Base-by-base conservation (phyloP, 805 yeast species). In the Nakazawaea wyomingensis region DNA sequence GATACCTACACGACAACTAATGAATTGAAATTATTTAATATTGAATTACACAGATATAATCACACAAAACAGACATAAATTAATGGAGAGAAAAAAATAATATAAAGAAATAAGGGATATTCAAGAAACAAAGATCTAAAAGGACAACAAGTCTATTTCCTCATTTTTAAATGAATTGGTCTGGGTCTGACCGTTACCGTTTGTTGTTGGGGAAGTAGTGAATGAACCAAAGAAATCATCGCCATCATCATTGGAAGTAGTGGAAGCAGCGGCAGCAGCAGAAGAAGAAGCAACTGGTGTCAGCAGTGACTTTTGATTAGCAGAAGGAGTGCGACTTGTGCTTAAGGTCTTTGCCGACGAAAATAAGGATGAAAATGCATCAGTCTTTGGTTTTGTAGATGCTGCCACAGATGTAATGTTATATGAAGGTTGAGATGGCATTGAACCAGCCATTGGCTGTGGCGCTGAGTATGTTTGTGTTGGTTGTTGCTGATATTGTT, bases 321-420 rank as follows among this genome's bases (percentile, higher is more conserved):
- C 26, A 10, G 45, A 30, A 16, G 31, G 14, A 14, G 41, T 11
- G n/a, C 41, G 36, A 31, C 41, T 35, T 7, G 19, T n/a, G 13
- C 41, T 28, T n/a, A 48, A 43, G 18, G 79, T 62, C 55, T 83
- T 80, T 5, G 95, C 95, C 21, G 77, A 62, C 7, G 76, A 67
- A 53, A 85, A 79, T 49, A 85, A 66, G 3, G 85, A 78, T 19
- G 90, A 81, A 61, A 85, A 85, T 0, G 90, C 84, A 55, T 85
- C 93, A 46, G 66, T 69, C 42, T 66, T 68, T 4, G 69, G 61
- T 45, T 65, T 64, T 9, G 70, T 53, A n/a, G 66, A 61, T 4
- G 68, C 68, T 29, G 17, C 33, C 16, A 26, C 5, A 11, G 24
- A 13, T n/a, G 35, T 5, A 13, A 42, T 5, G 28, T 42, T 42